phyloP scores from a whole-genome alignment of 768 basidiomycete genomes.

The Boletus reticulatus region DNA sequence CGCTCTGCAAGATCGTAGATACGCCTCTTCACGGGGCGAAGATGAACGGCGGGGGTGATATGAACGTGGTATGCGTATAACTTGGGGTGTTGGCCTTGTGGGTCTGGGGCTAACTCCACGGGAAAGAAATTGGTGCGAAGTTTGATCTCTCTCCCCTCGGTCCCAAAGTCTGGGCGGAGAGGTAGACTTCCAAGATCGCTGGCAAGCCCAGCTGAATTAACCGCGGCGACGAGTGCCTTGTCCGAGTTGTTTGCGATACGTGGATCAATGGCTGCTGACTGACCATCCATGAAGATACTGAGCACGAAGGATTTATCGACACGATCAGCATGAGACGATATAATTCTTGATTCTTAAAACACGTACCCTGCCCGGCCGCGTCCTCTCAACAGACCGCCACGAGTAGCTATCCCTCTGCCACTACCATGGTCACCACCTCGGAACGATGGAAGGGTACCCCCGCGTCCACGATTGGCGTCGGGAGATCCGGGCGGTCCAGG shows the following conservation, averaged over 20 bases:
- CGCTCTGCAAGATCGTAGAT: neutral
- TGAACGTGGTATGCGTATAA: neutral
- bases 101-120: neutral
- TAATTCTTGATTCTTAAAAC: neutral
- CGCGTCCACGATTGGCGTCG: neutral
- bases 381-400: neutral
- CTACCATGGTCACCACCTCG: neutral
- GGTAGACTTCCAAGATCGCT: neutral
- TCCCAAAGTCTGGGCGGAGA: neutral
- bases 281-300: neutral
- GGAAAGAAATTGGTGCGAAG: neutral
- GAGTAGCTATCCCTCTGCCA: neutral
- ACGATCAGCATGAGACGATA: no score
- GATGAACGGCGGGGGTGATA: neutral
- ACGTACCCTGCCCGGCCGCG: neutral
- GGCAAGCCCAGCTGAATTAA: neutral
- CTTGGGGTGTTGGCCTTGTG: neutral
- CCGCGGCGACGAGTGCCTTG: neutral
- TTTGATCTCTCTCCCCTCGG: neutral
- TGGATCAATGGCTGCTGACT: neutral
- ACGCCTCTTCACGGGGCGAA: neutral
- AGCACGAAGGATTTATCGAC: neutral
- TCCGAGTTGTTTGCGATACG: neutral
- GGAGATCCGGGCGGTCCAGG: neutral
- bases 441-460: neutral